phyloP scores from a whole-genome alignment of 2,329 filamentous ascomycete genomes.

The Xylariaceae sp. region DNA sequence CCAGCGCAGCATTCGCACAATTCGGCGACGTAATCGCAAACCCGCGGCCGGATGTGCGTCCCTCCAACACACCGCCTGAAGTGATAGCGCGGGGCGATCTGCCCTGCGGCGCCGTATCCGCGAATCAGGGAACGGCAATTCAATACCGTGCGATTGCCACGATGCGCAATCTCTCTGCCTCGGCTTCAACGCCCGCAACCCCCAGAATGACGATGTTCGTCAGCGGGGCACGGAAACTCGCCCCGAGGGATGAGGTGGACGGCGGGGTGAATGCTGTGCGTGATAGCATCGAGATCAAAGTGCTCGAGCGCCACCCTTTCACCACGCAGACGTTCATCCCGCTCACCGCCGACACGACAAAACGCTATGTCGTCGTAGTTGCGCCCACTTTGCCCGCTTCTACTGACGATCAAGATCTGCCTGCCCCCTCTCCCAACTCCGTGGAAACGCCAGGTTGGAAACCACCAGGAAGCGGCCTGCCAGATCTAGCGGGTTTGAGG shows the following conservation, averaged over 20 bases:
- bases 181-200: constrained; percentile 58
- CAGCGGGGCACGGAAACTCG: constrained; percentile 61
- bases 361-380: constrained; percentile 79
- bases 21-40: constrained; percentile 85
- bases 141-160: constrained; percentile 82
- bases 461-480: constrained; percentile 54
- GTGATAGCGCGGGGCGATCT: constrained; percentile 23
- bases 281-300: constrained; percentile 59
- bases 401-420: constrained; percentile 36
- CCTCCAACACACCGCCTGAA: constrained; percentile 33
- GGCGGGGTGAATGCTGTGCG: constrained; percentile 18
- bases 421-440: constrained; percentile 31
- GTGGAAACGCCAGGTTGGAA: constrained; percentile 43
- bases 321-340: constrained; percentile 93
- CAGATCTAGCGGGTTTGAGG: constrained; percentile 66
- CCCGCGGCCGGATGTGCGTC: constrained; percentile 57
- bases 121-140: constrained; percentile 85
- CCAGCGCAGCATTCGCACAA: constrained; percentile 63
- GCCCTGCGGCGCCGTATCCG: constrained; percentile 52
- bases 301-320: constrained; percentile 89
- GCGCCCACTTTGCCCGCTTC: constrained; percentile 67
- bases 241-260: not conserved
- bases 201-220: constrained; percentile 86
- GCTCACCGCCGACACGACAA: constrained; percentile 47
- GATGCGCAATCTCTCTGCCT: constrained; percentile 67